Evolutionary conservation across 73 alveolate genomes (phyloP), one percentile per base, ranked within the genome.

Genomic region (Paramecium biaurelia): DNA sequence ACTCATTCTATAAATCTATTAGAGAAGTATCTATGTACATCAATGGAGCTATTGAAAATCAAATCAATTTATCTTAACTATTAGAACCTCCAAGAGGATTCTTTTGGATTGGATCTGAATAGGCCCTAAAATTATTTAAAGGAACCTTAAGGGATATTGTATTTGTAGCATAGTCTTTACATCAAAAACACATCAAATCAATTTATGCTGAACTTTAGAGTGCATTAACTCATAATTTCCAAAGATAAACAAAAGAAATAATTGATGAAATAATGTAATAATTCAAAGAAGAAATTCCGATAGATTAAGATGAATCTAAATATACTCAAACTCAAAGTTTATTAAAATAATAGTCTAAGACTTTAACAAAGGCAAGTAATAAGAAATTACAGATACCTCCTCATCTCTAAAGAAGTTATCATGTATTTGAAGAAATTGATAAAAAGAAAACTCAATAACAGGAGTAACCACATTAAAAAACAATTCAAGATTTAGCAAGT

Each of bases 51-150:
- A 47, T 79, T 42, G 90, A 79, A 79, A 79, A 79, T 79, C 47
- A 79, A 43, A 79, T 79, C 7, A 43, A 41, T 24, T 24, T 79
- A 21, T 42, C 76, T 4, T 43, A 43, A 42, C 5, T 7, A 10
- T 38, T 79, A 37, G 90, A 79, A 79, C 90, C 90, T 11, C 90
- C 90, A 20, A 79, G 90, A 42, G 90, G 90, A 41, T 79, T 43
- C 53, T 79, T 79, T 47, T 79, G 90, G 90, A 79, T 79, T 11
- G 90, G 90, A 41, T 79, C 90, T 12, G 90, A 79, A 79, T 47
- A 79, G 5, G 90, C 90, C 4, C 37, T 79, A 0, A 79, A 79
- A 79, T 21, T 79, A 79, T 79, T 79, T 12, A 79, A 79, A 23
- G 90, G 90, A 41, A 43, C 76, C 0, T 7, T 79, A 11, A 8